Evolutionary conservation across 2,329 filamentous ascomycete species (phyloP).

Genomic region (Sporothrix curviconia): DNA sequence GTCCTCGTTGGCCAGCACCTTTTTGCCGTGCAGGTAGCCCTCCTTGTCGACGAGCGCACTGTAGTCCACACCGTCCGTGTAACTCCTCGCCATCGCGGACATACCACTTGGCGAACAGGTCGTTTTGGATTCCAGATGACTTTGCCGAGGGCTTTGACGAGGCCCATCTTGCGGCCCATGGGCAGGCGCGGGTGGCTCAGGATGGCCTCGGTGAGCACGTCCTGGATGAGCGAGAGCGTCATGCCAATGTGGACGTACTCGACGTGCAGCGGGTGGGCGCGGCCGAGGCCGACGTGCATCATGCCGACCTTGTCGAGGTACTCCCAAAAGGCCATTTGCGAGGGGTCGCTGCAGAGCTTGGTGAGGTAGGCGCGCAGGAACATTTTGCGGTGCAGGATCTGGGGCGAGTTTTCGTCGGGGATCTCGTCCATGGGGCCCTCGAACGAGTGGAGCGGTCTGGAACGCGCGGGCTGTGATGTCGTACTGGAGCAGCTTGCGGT

Average conservation of each 20-base stretch:
- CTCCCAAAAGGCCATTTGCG: slow-evolving; percentile 72
- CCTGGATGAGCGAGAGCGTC: slow-evolving; percentile 68
- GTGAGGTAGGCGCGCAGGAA: slow-evolving; percentile 70
- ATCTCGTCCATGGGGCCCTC: slow-evolving; percentile 60
- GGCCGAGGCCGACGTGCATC: slow-evolving; percentile 75
- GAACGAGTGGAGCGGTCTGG: slow-evolving; percentile 57
- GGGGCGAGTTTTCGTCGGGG: slow-evolving; percentile 61
- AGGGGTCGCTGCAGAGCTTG: slow-evolving; percentile 68
- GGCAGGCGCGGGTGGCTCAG: slow-evolving; percentile 62
- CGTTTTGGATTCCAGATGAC: slow-evolving; percentile 86
- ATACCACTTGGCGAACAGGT: slow-evolving; percentile 79
- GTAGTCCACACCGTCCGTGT: slow-evolving; percentile 37
- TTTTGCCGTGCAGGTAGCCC: slow-evolving; percentile 58
- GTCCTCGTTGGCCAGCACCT: slow-evolving; percentile 37
- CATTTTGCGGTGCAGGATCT: slow-evolving; percentile 71
- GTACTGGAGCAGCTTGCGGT: slow-evolving; percentile 72
- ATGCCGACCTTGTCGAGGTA: slow-evolving; percentile 79
- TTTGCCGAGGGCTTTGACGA: slow-evolving; percentile 71
- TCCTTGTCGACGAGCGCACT: slow-evolving; percentile 47
- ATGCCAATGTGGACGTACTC: slow-evolving; percentile 75
- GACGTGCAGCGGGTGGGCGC: slow-evolving; percentile 65
- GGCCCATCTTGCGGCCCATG: slow-evolving; percentile 61
- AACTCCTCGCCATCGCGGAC: slow-evolving; percentile 63
- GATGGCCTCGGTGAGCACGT: slow-evolving; percentile 70
- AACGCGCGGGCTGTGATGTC: slow-evolving; percentile 79